Evolutionary conservation across 805 yeast species (phyloP).

Genomic region (Metahyphopichia silvanorum): DNA sequence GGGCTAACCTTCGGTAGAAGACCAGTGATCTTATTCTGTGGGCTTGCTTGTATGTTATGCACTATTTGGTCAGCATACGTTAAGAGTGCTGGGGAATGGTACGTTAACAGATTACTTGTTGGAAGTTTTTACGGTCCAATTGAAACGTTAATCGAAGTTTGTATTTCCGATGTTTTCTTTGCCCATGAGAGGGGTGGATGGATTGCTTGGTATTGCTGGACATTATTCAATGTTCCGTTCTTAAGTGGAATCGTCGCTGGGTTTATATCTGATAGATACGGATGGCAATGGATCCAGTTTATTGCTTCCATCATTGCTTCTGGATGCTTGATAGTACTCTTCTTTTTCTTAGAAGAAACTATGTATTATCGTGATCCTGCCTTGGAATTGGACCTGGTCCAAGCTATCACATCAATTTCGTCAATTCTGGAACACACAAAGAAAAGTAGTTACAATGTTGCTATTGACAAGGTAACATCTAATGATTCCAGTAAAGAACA

Average conservation of each 20-base stretch:
- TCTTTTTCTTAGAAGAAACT: conserved; percentile 3
- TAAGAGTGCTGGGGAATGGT: conserved; percentile 31
- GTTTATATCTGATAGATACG: conserved; percentile 28
- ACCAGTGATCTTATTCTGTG: conserved; percentile 38
- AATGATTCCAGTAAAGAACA: background rate
- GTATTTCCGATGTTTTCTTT: conserved; percentile 45
- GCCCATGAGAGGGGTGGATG: conserved; percentile 43
- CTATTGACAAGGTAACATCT: conserved; percentile 1
- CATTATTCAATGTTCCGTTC: conserved; percentile 35
- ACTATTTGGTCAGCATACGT: conserved; percentile 44
- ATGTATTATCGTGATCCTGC: conserved; percentile 4
- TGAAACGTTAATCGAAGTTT: conserved; percentile 41
- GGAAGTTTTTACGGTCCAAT: conserved; percentile 37
- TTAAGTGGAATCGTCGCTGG: conserved; percentile 61
- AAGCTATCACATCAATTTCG: background rate
- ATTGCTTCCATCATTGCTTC: conserved; percentile 1
- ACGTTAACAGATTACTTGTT: conserved; percentile 5
- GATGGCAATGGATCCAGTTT: conserved; percentile 3
- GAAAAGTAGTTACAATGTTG: conserved; percentile 1
- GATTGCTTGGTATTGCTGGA: conserved; percentile 3
- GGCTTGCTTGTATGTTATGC: conserved; percentile 37
- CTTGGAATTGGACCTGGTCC: conserved; percentile 4
- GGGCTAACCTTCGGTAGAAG: conserved; percentile 44
- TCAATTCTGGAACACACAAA: background rate
- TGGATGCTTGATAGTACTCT: conserved; percentile 1